phyloP scores from a whole-genome alignment of 768 basidiomycete genomes.

The Exidia glandulosa region DNA sequence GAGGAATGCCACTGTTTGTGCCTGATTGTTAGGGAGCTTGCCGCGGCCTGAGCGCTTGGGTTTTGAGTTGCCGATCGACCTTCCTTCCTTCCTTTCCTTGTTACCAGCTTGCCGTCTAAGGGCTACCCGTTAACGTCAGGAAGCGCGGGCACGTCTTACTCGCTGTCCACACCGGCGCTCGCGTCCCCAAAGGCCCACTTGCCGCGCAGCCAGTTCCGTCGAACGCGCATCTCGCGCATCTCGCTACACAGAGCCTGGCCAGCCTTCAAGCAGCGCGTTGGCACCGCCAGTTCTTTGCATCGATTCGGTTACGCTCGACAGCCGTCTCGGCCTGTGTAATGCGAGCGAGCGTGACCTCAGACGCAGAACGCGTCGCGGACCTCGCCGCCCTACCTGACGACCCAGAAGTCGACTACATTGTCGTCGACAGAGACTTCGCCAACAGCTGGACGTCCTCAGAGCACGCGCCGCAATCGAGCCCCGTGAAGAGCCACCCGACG shows the following conservation, averaged over 20 bases:
- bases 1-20: no score
- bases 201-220: not conserved
- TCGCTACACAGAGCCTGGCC: not conserved
- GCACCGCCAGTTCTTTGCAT: not conserved
- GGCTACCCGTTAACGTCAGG: no score
- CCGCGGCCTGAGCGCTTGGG: no score
- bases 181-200: not conserved
- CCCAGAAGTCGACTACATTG: conserved; percentile 7
- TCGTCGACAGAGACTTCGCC: conserved; percentile 6
- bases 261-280: not conserved
- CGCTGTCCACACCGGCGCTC: not conserved
- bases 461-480: not conserved
- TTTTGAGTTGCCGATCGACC: no score
- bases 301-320: not conserved
- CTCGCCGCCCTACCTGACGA: conserved; percentile 3
- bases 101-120: no score
- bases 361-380: not conserved
- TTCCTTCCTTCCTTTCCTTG: no score
- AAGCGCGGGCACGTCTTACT: no score
- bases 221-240: not conserved
- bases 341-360: not conserved
- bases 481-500: conserved; percentile 1
- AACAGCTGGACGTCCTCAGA: conserved; percentile 1
- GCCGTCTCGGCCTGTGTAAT: not conserved
- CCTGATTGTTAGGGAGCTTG: no score